These are phyloP conservation scores for barley (Hordeum vulgare) DNA, from an alignment of 176 grass and related monocot genomes.

Conservation along the genomic window DNA sequence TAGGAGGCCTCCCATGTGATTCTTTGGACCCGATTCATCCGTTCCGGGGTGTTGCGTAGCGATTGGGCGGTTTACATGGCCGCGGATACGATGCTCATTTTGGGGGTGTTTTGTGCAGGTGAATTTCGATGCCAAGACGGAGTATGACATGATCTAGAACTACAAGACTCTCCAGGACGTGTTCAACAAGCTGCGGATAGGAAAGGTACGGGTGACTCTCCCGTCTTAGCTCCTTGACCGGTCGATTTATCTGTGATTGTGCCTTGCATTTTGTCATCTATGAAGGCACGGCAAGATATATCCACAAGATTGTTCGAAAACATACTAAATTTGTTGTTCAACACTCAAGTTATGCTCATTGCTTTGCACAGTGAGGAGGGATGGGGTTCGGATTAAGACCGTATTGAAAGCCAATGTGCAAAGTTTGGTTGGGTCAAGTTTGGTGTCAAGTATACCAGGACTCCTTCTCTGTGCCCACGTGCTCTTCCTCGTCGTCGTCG, in stretches of 20 bases:
- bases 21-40: too few relatives aligned
- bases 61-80: too few relatives aligned
- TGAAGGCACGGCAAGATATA: too few relatives aligned
- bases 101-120: constrained; percentile 40
- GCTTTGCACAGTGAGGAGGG: not conserved
- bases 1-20: too few relatives aligned
- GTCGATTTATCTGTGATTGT: not conserved
- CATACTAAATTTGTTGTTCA: not conserved
- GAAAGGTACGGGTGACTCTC: constrained; percentile 34
- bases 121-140: constrained; percentile 90
- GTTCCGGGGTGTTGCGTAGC: too few relatives aligned
- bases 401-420: not conserved
- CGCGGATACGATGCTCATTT: not conserved
- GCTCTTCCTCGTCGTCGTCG: too few relatives aligned
- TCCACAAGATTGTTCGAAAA: not conserved
- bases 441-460: too few relatives aligned
- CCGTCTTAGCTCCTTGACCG: not conserved
- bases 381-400: not conserved
- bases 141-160: constrained; percentile 92
- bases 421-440: not conserved
- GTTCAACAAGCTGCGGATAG: constrained; percentile 68
- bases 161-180: constrained; percentile 90
- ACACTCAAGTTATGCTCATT: not conserved
- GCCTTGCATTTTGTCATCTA: not conserved
- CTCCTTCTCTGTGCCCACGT: too few relatives aligned